Evolutionary conservation across 2,329 filamentous ascomycete genomes (phyloP).

Genomic region (Fusarium sp.): DNA sequence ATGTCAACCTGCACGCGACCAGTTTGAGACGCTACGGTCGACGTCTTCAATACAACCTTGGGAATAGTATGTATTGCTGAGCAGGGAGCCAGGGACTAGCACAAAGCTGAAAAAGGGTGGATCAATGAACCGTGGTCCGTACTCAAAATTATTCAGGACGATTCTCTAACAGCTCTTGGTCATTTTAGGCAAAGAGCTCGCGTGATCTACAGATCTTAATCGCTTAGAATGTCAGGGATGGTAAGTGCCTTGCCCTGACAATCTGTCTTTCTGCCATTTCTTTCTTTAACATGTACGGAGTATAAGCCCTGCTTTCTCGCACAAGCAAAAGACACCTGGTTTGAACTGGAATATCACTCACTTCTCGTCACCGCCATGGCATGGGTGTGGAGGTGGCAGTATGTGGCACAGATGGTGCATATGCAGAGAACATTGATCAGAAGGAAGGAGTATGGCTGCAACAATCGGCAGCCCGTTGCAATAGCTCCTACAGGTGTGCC

Average conservation of each 20-base stretch:
- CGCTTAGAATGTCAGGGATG: neutral
- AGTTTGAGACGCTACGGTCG: slow-evolving; percentile 6
- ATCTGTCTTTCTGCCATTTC: neutral
- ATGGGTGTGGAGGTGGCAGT: neutral
- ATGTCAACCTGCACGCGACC: slow-evolving; percentile 9
- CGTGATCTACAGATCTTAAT: slow-evolving; percentile 21
- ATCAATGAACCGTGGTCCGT: neutral
- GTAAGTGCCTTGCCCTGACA: neutral
- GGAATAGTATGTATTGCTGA: neutral
- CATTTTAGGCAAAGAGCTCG: slow-evolving; percentile 9
- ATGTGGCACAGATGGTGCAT: neutral
- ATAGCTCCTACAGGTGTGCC: neutral
- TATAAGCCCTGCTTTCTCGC: neutral
- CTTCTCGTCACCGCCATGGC: neutral
- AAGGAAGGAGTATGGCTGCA: neutral
- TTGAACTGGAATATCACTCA: neutral
- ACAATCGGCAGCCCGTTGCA: neutral
- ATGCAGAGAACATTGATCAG: neutral
- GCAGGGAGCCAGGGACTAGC: neutral
- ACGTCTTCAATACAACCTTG: neutral
- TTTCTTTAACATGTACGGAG: neutral
- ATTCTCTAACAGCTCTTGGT: slow-evolving; percentile 6
- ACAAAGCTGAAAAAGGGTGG: neutral
- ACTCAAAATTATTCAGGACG: slow-evolving; percentile 1
- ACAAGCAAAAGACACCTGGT: neutral